Conservation (phyloP, 257 asterid species). For the Nicotiana paniculata region DNA sequence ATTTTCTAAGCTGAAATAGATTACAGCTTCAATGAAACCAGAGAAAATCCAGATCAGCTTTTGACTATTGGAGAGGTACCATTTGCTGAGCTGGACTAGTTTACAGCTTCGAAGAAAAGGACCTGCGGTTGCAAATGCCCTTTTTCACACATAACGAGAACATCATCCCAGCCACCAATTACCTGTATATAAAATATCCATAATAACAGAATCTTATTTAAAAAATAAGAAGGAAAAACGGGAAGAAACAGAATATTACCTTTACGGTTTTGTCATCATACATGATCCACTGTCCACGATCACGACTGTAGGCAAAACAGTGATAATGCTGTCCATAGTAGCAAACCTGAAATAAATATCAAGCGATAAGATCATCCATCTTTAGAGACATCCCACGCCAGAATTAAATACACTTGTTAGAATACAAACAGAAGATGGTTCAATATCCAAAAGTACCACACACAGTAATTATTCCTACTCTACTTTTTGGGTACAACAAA, state of each 20-base stretch:
- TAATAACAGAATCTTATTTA: neutral
- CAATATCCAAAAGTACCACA: neutral
- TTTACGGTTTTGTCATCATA: constrained; percentile 91
- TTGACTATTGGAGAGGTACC: constrained; percentile 17
- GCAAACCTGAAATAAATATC: constrained; percentile 32
- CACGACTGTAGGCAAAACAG: constrained; percentile 81
- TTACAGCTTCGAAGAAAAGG: constrained; percentile 77
- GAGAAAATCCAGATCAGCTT: neutral
- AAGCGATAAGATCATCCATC: neutral
- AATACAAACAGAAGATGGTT: neutral
- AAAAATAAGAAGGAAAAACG: neutral
- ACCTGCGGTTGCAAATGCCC: constrained; percentile 98
- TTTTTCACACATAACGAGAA: constrained; percentile 67
- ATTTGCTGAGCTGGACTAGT: constrained; percentile 23
- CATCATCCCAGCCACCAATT: constrained; percentile 86
- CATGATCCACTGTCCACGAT: constrained; percentile 80
- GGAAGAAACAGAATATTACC: constrained; percentile 32
- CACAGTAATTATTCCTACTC: too few relatives aligned
- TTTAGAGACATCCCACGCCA: neutral
- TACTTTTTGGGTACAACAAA: neutral
- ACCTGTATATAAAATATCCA: constrained; percentile 36
- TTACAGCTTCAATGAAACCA: constrained; percentile 5
- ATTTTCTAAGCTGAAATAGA: neutral
- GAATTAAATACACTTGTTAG: neutral
- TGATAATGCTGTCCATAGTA: constrained; percentile 95